Evolutionary conservation across 331 rosid species (phyloP).

Genomic region (Cucumis variabilis): DNA sequence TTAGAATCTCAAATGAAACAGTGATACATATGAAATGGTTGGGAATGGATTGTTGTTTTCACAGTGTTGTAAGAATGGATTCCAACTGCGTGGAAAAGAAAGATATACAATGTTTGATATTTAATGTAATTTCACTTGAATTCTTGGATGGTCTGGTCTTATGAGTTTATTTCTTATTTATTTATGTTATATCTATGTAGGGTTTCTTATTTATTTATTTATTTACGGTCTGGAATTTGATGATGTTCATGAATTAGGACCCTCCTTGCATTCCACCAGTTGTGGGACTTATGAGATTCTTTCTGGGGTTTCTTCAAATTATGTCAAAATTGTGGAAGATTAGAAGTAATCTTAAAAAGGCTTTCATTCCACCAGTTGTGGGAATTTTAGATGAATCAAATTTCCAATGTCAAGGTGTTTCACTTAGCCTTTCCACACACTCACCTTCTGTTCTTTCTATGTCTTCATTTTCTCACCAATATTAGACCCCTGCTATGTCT

Average conservation of each 20-base stretch:
- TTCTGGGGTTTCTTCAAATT: slow-evolving; percentile 54
- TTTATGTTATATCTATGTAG: too few relatives aligned
- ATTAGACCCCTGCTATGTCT: slow-evolving; percentile 27
- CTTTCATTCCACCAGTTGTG: slow-evolving; percentile 60
- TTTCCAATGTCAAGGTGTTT: slow-evolving; percentile 73
- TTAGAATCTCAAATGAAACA: background rate
- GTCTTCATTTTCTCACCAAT: slow-evolving; percentile 37
- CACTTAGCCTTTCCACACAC: slow-evolving; percentile 82
- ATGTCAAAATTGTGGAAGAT: slow-evolving; percentile 52
- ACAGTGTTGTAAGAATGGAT: background rate
- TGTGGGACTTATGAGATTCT: slow-evolving; percentile 68
- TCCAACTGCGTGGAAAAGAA: background rate
- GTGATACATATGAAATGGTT: background rate
- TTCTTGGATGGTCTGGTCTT: background rate
- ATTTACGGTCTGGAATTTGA: too few relatives aligned
- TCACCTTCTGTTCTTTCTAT: slow-evolving; percentile 32
- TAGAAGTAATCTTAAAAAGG: slow-evolving; percentile 55
- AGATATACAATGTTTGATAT: background rate
- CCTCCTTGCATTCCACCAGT: slow-evolving; percentile 62
- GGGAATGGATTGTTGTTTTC: background rate
- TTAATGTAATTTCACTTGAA: background rate
- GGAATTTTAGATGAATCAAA: slow-evolving; percentile 35
- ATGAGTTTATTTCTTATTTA: background rate
- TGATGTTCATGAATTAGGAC: slow-evolving; percentile 63
- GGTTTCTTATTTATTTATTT: too few relatives aligned